A percentile compares a stretch with the other conserved stretches of the same genome.
Evolutionary conservation across 345 rosid genomes (phyloP).

Genomic region (Psidium friedrichsthalianum): DNA sequence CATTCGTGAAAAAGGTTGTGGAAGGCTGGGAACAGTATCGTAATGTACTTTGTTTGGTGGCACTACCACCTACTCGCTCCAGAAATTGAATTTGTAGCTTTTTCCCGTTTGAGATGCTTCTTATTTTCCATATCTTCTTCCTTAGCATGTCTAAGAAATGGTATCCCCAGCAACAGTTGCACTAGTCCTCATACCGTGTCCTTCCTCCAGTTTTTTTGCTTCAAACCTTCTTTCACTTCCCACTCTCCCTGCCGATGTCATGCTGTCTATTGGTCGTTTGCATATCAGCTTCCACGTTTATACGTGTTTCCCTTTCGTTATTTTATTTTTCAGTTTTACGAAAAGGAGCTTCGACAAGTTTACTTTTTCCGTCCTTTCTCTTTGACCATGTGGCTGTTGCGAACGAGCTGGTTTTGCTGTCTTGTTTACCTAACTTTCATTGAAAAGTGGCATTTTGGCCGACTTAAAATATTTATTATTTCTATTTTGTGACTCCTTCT

Average conservation of each 20-base stretch:
- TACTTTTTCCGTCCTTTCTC: neutral
- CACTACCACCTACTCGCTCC: neutral
- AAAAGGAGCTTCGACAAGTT: neutral
- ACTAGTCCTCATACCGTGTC: neutral
- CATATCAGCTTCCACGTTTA: neutral
- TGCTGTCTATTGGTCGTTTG: neutral
- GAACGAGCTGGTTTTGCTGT: neutral
- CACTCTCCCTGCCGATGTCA: neutral
- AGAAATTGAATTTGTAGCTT: neutral
- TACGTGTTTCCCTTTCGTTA: neutral
- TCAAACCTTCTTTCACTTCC: neutral
- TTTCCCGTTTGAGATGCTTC: neutral
- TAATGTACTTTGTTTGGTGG: slow-evolving; percentile 33
- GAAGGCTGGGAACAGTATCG: slow-evolving; percentile 64
- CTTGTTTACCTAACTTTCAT: neutral
- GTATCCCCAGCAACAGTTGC: neutral
- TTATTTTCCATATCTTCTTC: neutral
- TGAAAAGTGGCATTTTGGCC: neutral
- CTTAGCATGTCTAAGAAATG: neutral
- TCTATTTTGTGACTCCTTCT: neutral
- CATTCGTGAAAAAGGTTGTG: slow-evolving; percentile 57
- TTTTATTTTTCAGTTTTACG: neutral
- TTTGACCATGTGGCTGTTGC: neutral
- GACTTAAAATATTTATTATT: neutral
- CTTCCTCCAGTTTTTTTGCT: neutral